These are phyloP conservation scores for Malassezia equina DNA, from an alignment of 1,284 basidiomycete species.

Conservation along the genomic window DNA sequence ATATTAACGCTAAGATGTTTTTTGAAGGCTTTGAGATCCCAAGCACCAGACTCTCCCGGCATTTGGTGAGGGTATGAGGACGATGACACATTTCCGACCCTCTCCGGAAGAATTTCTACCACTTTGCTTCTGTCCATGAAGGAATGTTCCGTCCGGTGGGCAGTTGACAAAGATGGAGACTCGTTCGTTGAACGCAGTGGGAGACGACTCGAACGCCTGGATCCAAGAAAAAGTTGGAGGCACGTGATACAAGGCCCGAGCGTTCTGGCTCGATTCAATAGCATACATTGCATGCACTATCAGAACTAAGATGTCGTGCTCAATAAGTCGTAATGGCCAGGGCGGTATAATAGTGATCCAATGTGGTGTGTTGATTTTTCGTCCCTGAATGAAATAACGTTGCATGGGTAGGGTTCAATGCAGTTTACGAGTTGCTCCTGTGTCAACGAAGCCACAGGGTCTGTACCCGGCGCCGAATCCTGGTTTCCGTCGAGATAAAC, in stretches of 20 bases:
- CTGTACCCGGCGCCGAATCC: conserved; percentile 21
- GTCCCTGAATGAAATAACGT: conserved; percentile 34
- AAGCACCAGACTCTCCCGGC: conserved; percentile 26
- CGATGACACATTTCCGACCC: conserved; percentile 37
- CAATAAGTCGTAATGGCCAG: conserved; percentile 16
- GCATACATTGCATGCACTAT: background rate
- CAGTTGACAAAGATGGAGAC: background rate
- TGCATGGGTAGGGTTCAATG: conserved; percentile 22
- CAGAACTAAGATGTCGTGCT: background rate
- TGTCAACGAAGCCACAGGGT: background rate
- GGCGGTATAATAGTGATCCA: conserved; percentile 8
- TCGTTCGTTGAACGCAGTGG: background rate
- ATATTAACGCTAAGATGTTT: conserved; percentile 26
- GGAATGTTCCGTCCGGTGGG: background rate
- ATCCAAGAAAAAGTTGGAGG: conserved; percentile 2
- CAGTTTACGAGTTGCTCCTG: conserved; percentile 17
- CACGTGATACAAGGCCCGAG: conserved; percentile 5
- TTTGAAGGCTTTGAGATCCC: conserved; percentile 23
- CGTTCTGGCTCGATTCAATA: background rate
- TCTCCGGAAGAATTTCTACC: conserved; percentile 40
- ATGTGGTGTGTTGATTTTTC: conserved; percentile 22
- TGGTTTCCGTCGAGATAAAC: conserved; percentile 30
- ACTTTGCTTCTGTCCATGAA: conserved; percentile 29
- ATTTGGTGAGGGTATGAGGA: conserved; percentile 36
- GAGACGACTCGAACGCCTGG: background rate